These are phyloP conservation scores for Annulohypoxylon bovei DNA, from an alignment of 495 filamentous ascomycete species.

Conservation along the genomic window DNA sequence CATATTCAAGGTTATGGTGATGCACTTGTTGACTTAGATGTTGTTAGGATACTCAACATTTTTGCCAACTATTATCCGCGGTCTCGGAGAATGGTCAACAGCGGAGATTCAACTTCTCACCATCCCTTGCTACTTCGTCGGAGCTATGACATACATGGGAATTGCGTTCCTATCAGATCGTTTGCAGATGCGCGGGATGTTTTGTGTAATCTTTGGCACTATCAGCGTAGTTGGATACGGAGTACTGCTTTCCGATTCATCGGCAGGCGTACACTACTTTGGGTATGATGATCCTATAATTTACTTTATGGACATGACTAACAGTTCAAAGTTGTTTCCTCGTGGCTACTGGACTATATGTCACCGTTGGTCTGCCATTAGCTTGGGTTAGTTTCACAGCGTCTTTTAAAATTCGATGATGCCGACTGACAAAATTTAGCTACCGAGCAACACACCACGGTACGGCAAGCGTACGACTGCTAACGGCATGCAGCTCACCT, in stretches of 20 bases:
- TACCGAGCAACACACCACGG: slow-evolving; percentile 65
- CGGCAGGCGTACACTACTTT: slow-evolving; percentile 73
- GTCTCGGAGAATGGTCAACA: slow-evolving; percentile 68
- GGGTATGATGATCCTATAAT: slow-evolving; percentile 38
- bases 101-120: slow-evolving; percentile 78
- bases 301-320: not conserved
- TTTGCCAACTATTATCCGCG: slow-evolving; percentile 79
- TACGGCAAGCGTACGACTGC: slow-evolving; percentile 79
- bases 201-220: slow-evolving; percentile 64
- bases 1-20: not conserved
- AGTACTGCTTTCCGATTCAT: slow-evolving; percentile 67
- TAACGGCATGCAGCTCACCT: slow-evolving; percentile 73
- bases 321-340: slow-evolving; percentile 67
- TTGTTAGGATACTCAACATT: slow-evolving; percentile 73
- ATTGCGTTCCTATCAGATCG: slow-evolving; percentile 70
- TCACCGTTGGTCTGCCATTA: slow-evolving; percentile 73
- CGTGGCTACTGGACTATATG: slow-evolving; percentile 76
- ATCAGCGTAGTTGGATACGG: slow-evolving; percentile 75
- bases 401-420: not conserved
- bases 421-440: slow-evolving; percentile 31
- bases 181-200: slow-evolving; percentile 68
- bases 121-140: slow-evolving; percentile 78
- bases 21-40: not conserved
- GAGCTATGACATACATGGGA: slow-evolving; percentile 71
- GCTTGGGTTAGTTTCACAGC: slow-evolving; percentile 64